Evolutionary conservation across 2,329 filamentous ascomycete species (phyloP), one percentile per base, ranked within the genome.

Genomic region (Phaeosphaeria sp.): DNA sequence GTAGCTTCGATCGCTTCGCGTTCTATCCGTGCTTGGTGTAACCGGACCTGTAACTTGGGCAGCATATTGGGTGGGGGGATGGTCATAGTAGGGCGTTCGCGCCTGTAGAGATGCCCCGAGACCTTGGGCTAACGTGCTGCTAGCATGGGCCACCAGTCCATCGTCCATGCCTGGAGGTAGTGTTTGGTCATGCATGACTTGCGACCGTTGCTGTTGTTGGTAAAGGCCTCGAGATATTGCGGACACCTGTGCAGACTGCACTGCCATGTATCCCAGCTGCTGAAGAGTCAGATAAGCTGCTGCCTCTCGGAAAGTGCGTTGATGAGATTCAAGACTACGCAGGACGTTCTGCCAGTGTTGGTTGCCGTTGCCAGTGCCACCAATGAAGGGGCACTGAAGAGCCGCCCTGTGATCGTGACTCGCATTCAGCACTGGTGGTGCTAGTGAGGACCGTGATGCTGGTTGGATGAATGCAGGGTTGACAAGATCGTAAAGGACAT

Each of bases 11-110:
- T 21, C 51, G 47, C 57, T 60, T 24, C 49, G 39, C 18, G 53
- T 49, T 3, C 54, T 56, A n/a, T 53, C 59, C 27, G 50, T 54
- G n/a, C 24, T 20, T 13, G 51, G 20, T 17, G 47, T 25, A 30
- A 6, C 18, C 15, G 30, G 33, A 39, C 6, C 18, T 46, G 27
- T 3, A 30, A 3, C 30, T 13, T 3, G 11, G 11, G 6, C n/a
- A 30, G 46, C 3, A 3, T 20, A 3, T 33, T n/a, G n/a, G n/a
- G 6, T 13, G 11, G 30, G 3, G 30, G 30, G 3, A 6, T 13
- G 30, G 11, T 13, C 30, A 36, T 36, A 18, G 15, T 36, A 13
- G 11, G 30, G 30, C 30, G 30, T 36, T 36, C 30, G 30, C 30
- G 3, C 11, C 3, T 36, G 15, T 36, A 13, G 3, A 13, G 30